These are phyloP conservation scores for Sphagnum magellanicum DNA, from an alignment of 228 moss, liverwort and hornwort species.

Conservation along the genomic window DNA sequence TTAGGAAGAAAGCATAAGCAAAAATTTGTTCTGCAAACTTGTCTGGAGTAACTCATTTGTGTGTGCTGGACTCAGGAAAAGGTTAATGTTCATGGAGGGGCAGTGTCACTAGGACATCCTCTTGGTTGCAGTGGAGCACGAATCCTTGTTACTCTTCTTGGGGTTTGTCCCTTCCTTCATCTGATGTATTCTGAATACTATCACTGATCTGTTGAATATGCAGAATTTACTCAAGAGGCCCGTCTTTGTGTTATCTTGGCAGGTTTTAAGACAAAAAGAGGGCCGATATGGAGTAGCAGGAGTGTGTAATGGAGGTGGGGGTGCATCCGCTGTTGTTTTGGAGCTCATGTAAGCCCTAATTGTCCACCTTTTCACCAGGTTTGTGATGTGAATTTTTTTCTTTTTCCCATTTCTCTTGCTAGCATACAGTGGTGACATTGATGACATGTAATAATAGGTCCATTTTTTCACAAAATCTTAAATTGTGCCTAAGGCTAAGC, in stretches of 20 bases:
- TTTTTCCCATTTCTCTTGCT: too few relatives aligned
- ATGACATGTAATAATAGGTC: too few relatives aligned
- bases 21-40: too few relatives aligned
- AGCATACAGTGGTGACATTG: too few relatives aligned
- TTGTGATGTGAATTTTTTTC: conserved; percentile 3
- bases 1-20: too few relatives aligned
- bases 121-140: conserved; percentile 55
- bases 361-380: conserved; percentile 14
- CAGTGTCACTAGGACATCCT: conserved; percentile 53
- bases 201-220: not conserved
- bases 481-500: too few relatives aligned
- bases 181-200: not conserved
- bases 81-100: conserved; percentile 54
- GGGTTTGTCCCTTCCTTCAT: conserved; percentile 12
- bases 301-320: conserved; percentile 54
- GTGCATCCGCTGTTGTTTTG: conserved; percentile 41
- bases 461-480: too few relatives aligned
- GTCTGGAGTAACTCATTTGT: too few relatives aligned
- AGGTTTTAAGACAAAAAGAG: conserved; percentile 27
- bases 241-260: not conserved
- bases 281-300: conserved; percentile 31
- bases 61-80: conserved; percentile 14
- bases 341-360: conserved; percentile 29
- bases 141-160: conserved; percentile 40
- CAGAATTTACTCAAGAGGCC: not conserved